Base-by-base conservation (phyloP, 306 rosid genomes). In the Castanopsis chinensis region DNA sequence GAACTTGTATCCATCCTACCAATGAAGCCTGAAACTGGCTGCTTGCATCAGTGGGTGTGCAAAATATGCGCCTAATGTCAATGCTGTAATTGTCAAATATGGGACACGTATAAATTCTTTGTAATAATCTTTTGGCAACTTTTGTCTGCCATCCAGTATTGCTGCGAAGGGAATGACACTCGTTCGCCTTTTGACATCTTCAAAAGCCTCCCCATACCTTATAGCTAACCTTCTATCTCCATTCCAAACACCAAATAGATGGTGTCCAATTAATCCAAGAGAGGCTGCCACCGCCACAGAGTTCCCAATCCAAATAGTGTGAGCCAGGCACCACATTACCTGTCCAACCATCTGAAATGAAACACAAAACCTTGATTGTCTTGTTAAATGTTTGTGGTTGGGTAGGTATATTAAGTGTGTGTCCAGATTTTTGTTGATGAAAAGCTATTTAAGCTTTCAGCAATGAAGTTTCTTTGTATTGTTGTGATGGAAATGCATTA, bases 291-390 rank as follows among this genome's bases (percentile, higher is more conserved):
- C 95, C 12, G 92, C 87, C 80, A 92, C 92, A 0, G 97, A 90
- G 82, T 90, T 94, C 79, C 99, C 97, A 19, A 92, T 94, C 99
- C 99, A 94, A 27, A 92, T 13, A 45, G 97, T 91, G 83, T 92
- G 99, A 71, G 97, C 99, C 59, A 92, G 82, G 83, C 99, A 94
- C 99, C 99, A 94, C 1, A 94, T 85, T 10, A 94, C 97, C 88
- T 92, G 99, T 35, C 99, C 99, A 76, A 83, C 97, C 93, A 94
- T 86, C 99, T 94, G 58, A 23, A 78, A 53, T 49, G 6, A 79
- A 76, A 81, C 6, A 85, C 41, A 83, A 75, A 83, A 25, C 57
- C 68, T 69, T 63, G 23, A 58, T 37, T 65, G 45, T n/a, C 41
- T 64, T 28, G 19, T 30, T 3, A 32, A 30, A 67, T 67, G 71